These are phyloP conservation scores for Colletotrichum cuscutae DNA, from an alignment of 2,329 filamentous ascomycete species.

Conservation along the genomic window DNA sequence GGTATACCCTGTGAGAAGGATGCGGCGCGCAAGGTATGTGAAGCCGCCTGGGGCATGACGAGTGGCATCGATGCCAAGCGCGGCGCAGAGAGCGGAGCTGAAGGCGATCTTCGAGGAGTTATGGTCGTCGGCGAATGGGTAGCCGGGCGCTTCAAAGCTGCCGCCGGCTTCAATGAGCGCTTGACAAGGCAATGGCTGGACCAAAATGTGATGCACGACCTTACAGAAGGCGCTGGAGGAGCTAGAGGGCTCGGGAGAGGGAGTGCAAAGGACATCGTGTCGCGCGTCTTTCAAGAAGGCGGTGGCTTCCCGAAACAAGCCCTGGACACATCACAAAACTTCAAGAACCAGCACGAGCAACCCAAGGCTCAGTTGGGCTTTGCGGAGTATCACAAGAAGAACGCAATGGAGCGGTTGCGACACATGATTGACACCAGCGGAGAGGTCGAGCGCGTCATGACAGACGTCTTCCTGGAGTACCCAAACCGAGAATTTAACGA, in stretches of 20 bases:
- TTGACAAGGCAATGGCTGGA: conserved; percentile 84
- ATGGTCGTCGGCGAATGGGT: conserved; percentile 93
- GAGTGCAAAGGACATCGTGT: conserved; percentile 78
- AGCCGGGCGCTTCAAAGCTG: conserved; percentile 73
- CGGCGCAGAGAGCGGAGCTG: conserved; percentile 74
- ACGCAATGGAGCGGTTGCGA: conserved; percentile 75
- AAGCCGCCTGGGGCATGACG: conserved; percentile 83
- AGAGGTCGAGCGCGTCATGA: conserved; percentile 81
- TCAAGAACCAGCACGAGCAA: conserved; percentile 58
- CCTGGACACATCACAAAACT: conserved; percentile 47
- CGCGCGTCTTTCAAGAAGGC: conserved; percentile 81
- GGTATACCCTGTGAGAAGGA: conserved; percentile 89
- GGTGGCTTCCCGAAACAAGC: conserved; percentile 77
- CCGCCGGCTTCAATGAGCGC: conserved; percentile 51
- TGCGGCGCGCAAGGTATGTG: conserved; percentile 85
- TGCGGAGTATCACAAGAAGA: conserved; percentile 76
- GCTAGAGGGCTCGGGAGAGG: conserved; percentile 78
- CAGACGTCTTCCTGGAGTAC: conserved; percentile 87
- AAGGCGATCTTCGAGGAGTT: conserved; percentile 81
- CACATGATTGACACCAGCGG: conserved; percentile 84
- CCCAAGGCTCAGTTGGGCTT: conserved; percentile 74
- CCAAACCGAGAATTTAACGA: conserved; percentile 92
- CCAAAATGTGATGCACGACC: conserved; percentile 73
- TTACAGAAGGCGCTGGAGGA: conserved; percentile 77
- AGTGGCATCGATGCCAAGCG: conserved; percentile 76